These are phyloP conservation scores for Termitomyces heimii DNA, from an alignment of 768 basidiomycete species.

Conservation along the genomic window DNA sequence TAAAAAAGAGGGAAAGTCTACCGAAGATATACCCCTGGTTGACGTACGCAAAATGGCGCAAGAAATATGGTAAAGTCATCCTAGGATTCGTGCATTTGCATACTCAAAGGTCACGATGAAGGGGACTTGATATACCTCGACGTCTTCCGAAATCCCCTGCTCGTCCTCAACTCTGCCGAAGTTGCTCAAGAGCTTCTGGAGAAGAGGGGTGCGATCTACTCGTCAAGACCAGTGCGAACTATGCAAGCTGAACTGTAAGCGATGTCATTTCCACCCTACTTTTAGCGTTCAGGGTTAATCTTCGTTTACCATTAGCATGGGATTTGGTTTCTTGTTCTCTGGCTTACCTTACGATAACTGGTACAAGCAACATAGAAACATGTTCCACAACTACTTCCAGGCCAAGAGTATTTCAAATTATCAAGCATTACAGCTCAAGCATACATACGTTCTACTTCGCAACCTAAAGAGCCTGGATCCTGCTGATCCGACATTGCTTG, in stretches of 20 bases:
- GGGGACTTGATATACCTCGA: slow-evolving; percentile 7
- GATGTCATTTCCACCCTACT: background rate
- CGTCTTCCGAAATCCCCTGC: slow-evolving; percentile 3
- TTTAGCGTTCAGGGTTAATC: background rate
- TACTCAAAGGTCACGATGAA: background rate
- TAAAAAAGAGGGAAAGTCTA: slow-evolving; percentile 1
- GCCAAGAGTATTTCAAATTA: slow-evolving; percentile 13
- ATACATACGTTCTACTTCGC: slow-evolving; percentile 19
- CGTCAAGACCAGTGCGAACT: slow-evolving; percentile 17
- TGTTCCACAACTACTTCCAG: slow-evolving; percentile 20
- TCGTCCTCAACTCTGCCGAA: slow-evolving; percentile 27
- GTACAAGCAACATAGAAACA: slow-evolving; percentile 18
- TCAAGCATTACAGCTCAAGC: slow-evolving; percentile 13
- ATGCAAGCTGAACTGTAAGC: slow-evolving; percentile 13
- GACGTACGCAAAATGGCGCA: slow-evolving; percentile 2
- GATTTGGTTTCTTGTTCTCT: slow-evolving; percentile 14
- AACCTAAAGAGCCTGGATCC: slow-evolving; percentile 15
- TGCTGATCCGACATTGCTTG: slow-evolving; percentile 10
- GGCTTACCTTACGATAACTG: slow-evolving; percentile 17
- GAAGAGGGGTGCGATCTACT: slow-evolving; percentile 38
- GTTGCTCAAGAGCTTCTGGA: slow-evolving; percentile 37
- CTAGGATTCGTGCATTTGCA: too few species aligned
- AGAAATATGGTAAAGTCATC: slow-evolving; percentile 1
- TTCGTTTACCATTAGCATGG: slow-evolving; percentile 11
- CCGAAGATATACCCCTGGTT: slow-evolving; percentile 8